Evolutionary conservation across 306 rosid genomes (phyloP), one percentile per base, ranked within the genome.

Genomic region (Elaeagnus macrophylla): DNA sequence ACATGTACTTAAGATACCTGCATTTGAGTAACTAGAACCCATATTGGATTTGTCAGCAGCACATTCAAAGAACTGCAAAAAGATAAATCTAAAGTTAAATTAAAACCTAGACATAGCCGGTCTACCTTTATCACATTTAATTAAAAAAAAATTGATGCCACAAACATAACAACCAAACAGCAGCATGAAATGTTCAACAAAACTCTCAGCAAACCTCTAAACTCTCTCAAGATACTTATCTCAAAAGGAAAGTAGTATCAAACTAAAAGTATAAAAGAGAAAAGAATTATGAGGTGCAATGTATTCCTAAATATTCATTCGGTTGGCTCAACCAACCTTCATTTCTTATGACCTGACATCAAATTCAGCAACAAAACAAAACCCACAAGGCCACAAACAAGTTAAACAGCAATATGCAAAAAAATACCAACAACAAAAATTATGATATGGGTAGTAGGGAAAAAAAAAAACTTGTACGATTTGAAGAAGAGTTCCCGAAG

Each of bases 1-100:
- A 16, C 44, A 19, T 58, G 48, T 15, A 59, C 19, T 43, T 44
- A 4, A 53, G 48, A 49, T 61, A 82, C 95, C 95, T 86, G 95
- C 95, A 86, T 86, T 38, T 93, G 93, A 63, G 95, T 86, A 70
- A 86, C 95, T 11, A 86, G 75, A 67, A 86, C 95, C 95, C 95
- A 86, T 47, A 86, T 74, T 62, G 95, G 95, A 60, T 37, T 78
- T 65, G 95, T n/a, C n/a, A n/a, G n/a, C n/a, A n/a, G n/a, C n/a
- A n/a, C n/a, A n/a, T n/a, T n/a, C n/a, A n/a, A n/a, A 72, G 84
- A 78, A 76, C 95, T 86, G 88, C 79, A 86, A 60, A 54, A 67
- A 17, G 39, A 58, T 32, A 61, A 11, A 67, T 15, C 9, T 15
- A 39, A 20, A 62, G 35, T 49, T 13, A 59, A 39, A 57, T 47